Evolutionary conservation across 2,329 filamentous ascomycete species (phyloP).

Genomic region (Pestalotiopsis sp.): DNA sequence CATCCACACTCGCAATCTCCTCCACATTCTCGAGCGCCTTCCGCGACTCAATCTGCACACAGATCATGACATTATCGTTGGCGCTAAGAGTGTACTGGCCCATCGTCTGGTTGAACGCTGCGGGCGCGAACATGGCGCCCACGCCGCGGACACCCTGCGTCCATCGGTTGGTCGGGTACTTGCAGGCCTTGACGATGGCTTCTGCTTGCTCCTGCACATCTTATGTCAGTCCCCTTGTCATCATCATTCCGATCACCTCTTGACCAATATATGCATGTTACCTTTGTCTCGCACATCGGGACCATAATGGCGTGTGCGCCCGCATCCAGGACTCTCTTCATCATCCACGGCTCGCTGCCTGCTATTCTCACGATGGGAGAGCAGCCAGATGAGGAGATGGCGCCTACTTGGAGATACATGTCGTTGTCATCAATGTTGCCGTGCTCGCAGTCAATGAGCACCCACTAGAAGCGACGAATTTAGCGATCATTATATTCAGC

Average conservation of each 20-base stretch:
- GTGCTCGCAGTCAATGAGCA: conserved; percentile 26
- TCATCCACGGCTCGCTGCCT: conserved; percentile 29
- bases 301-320: conserved; percentile 34
- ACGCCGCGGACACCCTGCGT: conserved; percentile 28
- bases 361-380: conserved; percentile 25
- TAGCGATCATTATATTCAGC: neutral
- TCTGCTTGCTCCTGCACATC: conserved; percentile 6
- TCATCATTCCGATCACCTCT: neutral
- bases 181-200: conserved; percentile 25
- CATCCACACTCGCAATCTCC: conserved; percentile 18
- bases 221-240: neutral
- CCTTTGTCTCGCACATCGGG: conserved; percentile 26
- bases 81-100: conserved; percentile 27
- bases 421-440: conserved; percentile 26
- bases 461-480: conserved; percentile 15
- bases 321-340: conserved; percentile 32
- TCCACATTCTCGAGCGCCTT: conserved; percentile 21
- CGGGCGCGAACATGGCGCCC: conserved; percentile 31
- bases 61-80: conserved; percentile 26
- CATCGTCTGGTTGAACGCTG: conserved; percentile 28
- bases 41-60: conserved; percentile 24
- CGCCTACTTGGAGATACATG: conserved; percentile 23
- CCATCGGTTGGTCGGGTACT: conserved; percentile 27
- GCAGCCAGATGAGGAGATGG: conserved; percentile 22
- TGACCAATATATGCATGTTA: neutral